phyloP scores from a whole-genome alignment of 192 early-diverging fungal genomes.

The Coemansia sp. region DNA sequence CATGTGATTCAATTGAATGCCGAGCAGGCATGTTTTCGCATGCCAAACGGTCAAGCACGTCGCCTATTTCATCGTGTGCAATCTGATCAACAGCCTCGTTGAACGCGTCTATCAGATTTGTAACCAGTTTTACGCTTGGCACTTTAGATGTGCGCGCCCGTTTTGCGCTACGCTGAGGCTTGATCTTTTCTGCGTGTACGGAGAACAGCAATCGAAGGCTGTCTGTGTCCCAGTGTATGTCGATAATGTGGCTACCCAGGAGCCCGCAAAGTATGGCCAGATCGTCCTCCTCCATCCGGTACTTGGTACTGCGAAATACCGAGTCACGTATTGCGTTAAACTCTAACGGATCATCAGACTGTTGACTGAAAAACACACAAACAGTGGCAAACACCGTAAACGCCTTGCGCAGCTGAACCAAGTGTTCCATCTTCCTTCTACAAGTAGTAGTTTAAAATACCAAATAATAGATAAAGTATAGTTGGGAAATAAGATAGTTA shows the following conservation, averaged over 20 bases:
- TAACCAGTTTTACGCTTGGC: neutral
- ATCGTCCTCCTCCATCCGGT: conserved; percentile 10
- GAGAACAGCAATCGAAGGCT: neutral
- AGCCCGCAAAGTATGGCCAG: conserved; percentile 22
- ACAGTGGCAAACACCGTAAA: conserved; percentile 24
- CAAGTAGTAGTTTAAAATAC: neutral
- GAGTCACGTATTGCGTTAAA: conserved; percentile 7
- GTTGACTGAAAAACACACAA: conserved; percentile 21
- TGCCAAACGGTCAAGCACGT: neutral
- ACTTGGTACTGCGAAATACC: conserved; percentile 3
- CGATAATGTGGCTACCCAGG: conserved; percentile 14
- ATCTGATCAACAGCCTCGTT: neutral
- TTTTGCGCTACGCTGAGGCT: neutral
- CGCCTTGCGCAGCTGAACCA: neutral
- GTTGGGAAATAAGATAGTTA: neutral
- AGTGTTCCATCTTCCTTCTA: neutral
- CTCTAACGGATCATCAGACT: conserved; percentile 3
- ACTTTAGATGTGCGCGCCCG: neutral
- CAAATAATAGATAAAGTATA: neutral
- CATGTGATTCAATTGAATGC: neutral
- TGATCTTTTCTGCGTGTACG: neutral
- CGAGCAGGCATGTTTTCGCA: neutral
- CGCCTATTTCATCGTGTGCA: neutral
- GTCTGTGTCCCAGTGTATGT: conserved; percentile 11
- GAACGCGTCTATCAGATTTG: conserved; percentile 7